Evolutionary conservation across 257 asterid species (phyloP).

Genomic region (Rehmannia glutinosa): DNA sequence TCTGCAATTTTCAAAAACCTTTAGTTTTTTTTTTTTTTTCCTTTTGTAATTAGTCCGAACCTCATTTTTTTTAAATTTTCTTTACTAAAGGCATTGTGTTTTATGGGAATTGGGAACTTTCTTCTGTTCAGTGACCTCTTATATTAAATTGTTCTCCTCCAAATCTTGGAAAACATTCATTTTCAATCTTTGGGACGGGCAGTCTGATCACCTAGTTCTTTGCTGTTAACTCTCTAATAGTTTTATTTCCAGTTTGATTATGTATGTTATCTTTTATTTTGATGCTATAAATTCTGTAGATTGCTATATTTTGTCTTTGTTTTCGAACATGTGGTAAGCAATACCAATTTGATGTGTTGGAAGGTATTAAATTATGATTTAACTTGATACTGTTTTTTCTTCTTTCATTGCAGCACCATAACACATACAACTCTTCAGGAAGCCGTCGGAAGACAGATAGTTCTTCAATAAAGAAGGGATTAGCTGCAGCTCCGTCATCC

Average conservation of each 20-base stretch:
- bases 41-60: too few relatives aligned
- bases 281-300: background rate
- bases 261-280: background rate
- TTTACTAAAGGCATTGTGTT: background rate
- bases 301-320: background rate
- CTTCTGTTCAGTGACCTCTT: background rate
- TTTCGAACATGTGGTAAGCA: background rate
- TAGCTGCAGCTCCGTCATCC: conserved; percentile 59
- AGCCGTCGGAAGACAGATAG: conserved; percentile 39
- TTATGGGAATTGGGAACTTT: background rate
- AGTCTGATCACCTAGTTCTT: background rate
- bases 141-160: background rate
- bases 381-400: background rate
- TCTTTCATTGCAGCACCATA: conserved; percentile 33
- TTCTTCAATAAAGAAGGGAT: conserved; percentile 51
- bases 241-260: background rate
- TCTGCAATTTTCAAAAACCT: too few relatives aligned
- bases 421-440: conserved; percentile 29
- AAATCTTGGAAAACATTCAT: background rate
- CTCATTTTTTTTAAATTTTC: too few relatives aligned
- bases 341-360: background rate
- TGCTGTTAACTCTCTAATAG: background rate
- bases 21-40: too few relatives aligned
- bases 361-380: background rate
- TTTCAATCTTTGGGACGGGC: background rate